Base-by-base conservation (phyloP, 352 stramenopile species). In the Globisporangium mamillatum region DNA sequence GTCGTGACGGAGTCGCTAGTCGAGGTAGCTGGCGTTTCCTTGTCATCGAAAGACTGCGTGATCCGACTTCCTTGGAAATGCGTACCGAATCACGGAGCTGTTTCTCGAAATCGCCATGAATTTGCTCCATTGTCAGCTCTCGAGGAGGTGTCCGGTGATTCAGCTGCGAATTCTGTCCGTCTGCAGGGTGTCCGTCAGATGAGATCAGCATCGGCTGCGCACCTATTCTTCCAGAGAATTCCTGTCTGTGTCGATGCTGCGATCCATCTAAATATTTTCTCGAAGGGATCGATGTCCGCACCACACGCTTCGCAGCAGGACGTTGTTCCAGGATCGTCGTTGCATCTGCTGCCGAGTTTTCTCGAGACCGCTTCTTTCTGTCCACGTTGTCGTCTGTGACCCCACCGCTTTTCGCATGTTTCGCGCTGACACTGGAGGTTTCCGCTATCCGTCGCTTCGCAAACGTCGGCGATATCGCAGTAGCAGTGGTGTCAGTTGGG, bases 1-100 rank as follows among this genome's bases (percentile, higher is more conserved):
- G 61, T 16, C 86, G 84, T 20, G 60, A 38, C 24, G 88, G 86
- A 10, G 78, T 86, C 18, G 75, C 62, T 18, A 93, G 53, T 32
- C 85, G 77, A 7, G 84, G 86, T 46, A 96, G 67, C 58, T 95
- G 87, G 1, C 87, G 78, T 68, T 95, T 95, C 5, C 85, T 67
- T 10, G 80, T 92, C 57, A 84, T 71, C 18, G 67, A 63, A 1
- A 78, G 22, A 38, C 70, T 80, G 1, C 75, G 74, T 9, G 70
- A 68, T 2, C 71, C 71, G 32, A 89, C 68, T 22, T 92, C 81
- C 0, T 69, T 71, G 34, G 78, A 67, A 18, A 92, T 52, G 27
- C 72, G 72, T n/a, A 91, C 77, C 18, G 75, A 85, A 1, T 79
- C 74, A 16, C 75, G 79, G 20, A 92, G 36, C 22, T 73, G 86